Percentiles rank a stretch among this genome's conserved stretches.
Conservation (phyloP, 306 rosid species). For the Rubus parviflorus region DNA sequence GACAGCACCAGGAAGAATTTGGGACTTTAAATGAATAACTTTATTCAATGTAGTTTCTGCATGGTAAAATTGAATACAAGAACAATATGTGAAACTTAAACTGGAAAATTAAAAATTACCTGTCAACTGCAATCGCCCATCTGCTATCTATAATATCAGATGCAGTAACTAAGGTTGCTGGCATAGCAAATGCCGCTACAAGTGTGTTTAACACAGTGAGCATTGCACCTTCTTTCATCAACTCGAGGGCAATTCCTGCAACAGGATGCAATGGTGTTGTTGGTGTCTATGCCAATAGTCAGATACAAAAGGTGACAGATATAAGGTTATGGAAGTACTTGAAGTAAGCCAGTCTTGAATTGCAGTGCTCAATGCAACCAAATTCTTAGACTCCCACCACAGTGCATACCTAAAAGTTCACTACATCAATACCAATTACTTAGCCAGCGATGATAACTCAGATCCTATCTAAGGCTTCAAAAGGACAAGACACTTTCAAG, state of each 20-base stretch:
- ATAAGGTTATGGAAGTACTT: constrained; percentile 28
- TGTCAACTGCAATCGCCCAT: constrained; percentile 71
- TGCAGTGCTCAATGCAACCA: constrained; percentile 54
- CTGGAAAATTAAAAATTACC: constrained; percentile 32
- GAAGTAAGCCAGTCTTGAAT: constrained; percentile 57
- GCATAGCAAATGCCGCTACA: constrained; percentile 62
- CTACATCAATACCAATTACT: constrained; percentile 19
- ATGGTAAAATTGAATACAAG: background rate
- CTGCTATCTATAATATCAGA: constrained; percentile 63
- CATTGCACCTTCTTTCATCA: constrained; percentile 73
- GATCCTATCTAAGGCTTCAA: background rate
- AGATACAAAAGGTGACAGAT: constrained; percentile 11
- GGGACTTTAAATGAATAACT: background rate
- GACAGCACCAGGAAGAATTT: background rate
- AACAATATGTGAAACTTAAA: background rate
- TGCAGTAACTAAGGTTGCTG: constrained; percentile 55
- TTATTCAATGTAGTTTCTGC: background rate
- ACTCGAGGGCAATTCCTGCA: constrained; percentile 39
- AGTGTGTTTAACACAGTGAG: constrained; percentile 58
- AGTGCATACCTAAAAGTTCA: constrained; percentile 43
- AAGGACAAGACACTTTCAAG: background rate
- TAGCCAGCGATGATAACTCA: background rate
- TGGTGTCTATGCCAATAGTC: constrained; percentile 19
- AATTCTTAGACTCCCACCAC: constrained; percentile 47
- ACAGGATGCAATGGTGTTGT: constrained; percentile 20